Conservation (phyloP, 495 filamentous ascomycete genomes). For the Geopyxis carbonaria region DNA sequence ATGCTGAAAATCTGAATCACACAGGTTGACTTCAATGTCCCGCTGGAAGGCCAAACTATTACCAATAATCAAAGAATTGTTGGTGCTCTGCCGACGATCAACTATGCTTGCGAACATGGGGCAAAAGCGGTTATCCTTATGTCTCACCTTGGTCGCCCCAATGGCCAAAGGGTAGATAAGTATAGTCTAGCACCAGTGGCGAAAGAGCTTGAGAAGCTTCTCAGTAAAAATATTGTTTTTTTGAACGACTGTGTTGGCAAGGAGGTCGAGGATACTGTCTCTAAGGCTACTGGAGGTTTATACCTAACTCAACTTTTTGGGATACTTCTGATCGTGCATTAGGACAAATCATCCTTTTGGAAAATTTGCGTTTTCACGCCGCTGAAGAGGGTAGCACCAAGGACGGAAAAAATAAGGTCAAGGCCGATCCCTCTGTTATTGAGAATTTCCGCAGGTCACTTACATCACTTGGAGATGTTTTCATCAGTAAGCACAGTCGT, state of each 20-base stretch:
- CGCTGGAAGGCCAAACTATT: conserved; percentile 77
- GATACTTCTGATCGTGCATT: conserved; percentile 4
- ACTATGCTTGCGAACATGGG: conserved; percentile 84
- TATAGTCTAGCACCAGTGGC: conserved; percentile 89
- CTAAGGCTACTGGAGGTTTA: conserved; percentile 51
- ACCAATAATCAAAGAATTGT: conserved; percentile 98
- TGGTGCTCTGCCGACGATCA: conserved; percentile 93
- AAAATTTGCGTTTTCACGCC: conserved; percentile 94
- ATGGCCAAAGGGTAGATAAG: conserved; percentile 76
- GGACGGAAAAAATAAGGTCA: conserved; percentile 87
- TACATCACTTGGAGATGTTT: conserved; percentile 88
- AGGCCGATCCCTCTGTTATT: conserved; percentile 85
- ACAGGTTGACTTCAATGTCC: conserved; percentile 99
- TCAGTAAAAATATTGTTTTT: conserved; percentile 61
- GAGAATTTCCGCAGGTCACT: conserved; percentile 86
- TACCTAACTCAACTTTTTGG: not conserved
- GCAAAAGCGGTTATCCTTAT: conserved; percentile 94
- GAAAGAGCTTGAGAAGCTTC: conserved; percentile 79
- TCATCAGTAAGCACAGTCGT: conserved; percentile 66
- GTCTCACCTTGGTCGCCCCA: conserved; percentile 94
- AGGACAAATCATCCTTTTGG: conserved; percentile 70
- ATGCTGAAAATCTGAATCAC: not conserved
- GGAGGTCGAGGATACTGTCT: conserved; percentile 76
- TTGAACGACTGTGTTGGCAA: conserved; percentile 79
- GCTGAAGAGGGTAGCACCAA: conserved; percentile 95